Base-by-base conservation (phyloP, 2,329 filamentous ascomycete genomes). In the Blastomyces gilchristii region DNA sequence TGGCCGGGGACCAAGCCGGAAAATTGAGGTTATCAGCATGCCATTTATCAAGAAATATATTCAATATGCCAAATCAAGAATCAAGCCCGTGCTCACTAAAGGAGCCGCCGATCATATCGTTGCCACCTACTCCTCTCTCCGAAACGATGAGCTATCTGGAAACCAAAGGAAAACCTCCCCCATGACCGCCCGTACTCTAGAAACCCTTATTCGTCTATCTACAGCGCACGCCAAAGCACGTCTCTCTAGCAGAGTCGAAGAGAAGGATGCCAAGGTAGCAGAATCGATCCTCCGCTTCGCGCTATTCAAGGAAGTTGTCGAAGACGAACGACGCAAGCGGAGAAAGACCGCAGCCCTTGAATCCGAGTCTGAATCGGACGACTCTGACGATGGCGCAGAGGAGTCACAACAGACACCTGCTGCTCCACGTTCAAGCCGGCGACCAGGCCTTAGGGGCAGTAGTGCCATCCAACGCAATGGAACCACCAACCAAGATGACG, bases 31-130 rank as follows among this genome's bases (percentile, higher is more conserved):
- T 16, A 81, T 99, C 62, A 96, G 90, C 77, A 97, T 99, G 65
- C 90, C 92, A 0, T 99, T 99, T 77, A 91, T 99, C 81, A 99
- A 99, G 80, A 99, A 99, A 78, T 99, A 97, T 76, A 95, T 99
- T 56, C 94, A 99, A 73, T 99, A 99, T 75, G 91, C 94, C 67
- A 99, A 99, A 80, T 89, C 85, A 45, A 83, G 94, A 72, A 84
- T 96, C 71, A 95, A 91, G 82, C 94, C 94, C 0, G 81, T 96
- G 50, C 80, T 99, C 65, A 96, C 92, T 0, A 91, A 94, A 72
- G 91, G 91, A 54, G 93, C 94, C 6, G 90, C 91, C 12, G 91
- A 97, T 69, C 90, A 95, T 67, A 96, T 99, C 71, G 87, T 92
- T 47, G 85, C 90, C 41, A 89, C 92, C 18, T 99, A 97, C 74